Evolutionary conservation across 2,329 filamentous ascomycete genomes (phyloP), one percentile per base, ranked within the genome.

Genomic region (Monosporascus sp.): DNA sequence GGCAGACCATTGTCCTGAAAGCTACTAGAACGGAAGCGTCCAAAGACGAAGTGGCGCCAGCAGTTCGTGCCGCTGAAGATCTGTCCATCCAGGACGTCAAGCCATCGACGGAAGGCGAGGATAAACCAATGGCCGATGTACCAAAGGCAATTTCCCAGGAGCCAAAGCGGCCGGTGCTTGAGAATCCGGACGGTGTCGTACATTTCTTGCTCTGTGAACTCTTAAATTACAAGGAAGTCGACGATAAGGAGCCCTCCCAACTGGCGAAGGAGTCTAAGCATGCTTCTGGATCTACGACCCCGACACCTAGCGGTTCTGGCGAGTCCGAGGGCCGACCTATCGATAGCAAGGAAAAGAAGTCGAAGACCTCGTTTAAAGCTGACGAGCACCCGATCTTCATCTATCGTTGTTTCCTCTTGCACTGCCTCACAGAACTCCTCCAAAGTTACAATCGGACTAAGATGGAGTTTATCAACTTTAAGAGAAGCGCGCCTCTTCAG

Each of bases 401-500:
- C 51, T 99, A 97, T 67, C 85, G 94, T 48, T 97, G 93, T 74
- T 97, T 97, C 75, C 76, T 99, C 50, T 80, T 99, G 35, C 91
- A 94, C 67, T 96, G 92, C 65, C 76, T 99, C 40, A 87, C 91
- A 0, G 94, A 99, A 70, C 81, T 99, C 15, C 78, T 99, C 15
- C 86, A 89, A 53, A 95, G 88, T 65, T 99, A 97, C 74, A 96
- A 91, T 62, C 86, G 91, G 51, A 90, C 91, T 8, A 99, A 99
- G 78, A 84, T 99, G 44, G 95, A 99, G 68, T 97, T 99, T 68
- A 97, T 99, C 76, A 97, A 97, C 70, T 99, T 97, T 74, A 97
- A 95, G 60, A 87, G 93, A 56, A 96, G 92, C 66, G 87, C 90
- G 7, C 90, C 93, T 47, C 81, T 91, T 45, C 87, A 90, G 61